A percentile compares a stretch with the other conserved stretches of the same genome.
These are phyloP conservation scores for Skeletonema menzelii DNA, from an alignment of 108 stramenopile genomes.

Conservation along the genomic window DNA sequence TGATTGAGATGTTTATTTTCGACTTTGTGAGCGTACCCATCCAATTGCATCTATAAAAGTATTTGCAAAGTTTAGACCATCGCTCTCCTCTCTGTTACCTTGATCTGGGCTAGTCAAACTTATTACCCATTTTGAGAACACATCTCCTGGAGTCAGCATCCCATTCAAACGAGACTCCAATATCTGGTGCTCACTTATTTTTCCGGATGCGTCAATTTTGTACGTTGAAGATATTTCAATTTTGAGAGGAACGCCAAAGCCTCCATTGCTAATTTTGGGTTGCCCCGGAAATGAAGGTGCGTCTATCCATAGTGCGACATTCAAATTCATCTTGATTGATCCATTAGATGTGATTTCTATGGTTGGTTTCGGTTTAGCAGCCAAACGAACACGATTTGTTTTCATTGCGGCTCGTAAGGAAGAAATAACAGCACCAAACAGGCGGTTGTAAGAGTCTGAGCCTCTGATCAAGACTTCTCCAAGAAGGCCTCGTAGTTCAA, in stretches of 20 bases:
- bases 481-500: constrained; percentile 70
- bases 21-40: no score
- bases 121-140: constrained; percentile 60
- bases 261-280: constrained; percentile 9
- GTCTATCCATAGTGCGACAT: constrained; percentile 44
- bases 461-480: constrained; percentile 63
- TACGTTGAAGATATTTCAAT: constrained; percentile 67
- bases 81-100: not conserved
- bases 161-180: constrained; percentile 77
- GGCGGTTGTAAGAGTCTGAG: constrained; percentile 43
- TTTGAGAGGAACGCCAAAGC: constrained; percentile 55
- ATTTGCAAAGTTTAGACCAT: not conserved
- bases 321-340: constrained; percentile 42
- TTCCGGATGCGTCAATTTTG: constrained; percentile 50
- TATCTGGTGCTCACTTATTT: constrained; percentile 59
- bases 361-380: constrained; percentile 32
- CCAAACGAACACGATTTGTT: constrained; percentile 41
- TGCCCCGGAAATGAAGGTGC: constrained; percentile 35
- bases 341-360: constrained; percentile 51
- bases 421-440: constrained; percentile 44
- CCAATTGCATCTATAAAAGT: no score
- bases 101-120: constrained; percentile 24
- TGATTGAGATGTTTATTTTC: no score
- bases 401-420: constrained; percentile 48
- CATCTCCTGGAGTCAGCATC: constrained; percentile 72